Evolutionary conservation across 805 yeast species (phyloP).

Genomic region (Wickerhamiella allomyrinae): DNA sequence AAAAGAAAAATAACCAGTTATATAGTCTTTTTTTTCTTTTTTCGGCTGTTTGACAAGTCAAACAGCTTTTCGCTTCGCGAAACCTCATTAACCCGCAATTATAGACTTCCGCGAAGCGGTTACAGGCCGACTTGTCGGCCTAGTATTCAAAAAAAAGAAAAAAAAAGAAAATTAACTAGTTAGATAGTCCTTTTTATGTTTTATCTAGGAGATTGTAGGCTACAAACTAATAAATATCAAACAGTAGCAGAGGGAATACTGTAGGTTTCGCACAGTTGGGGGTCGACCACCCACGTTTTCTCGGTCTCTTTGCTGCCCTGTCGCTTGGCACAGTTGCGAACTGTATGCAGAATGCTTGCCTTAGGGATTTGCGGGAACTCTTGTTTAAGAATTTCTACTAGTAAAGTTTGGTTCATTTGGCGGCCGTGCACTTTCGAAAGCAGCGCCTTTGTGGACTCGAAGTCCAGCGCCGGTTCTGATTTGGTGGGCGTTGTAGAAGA

Average conservation of each 20-base stretch:
- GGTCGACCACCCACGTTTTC: neutral
- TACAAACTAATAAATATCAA: no score
- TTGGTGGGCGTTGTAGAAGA: neutral
- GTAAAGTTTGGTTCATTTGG: slow-evolving; percentile 13
- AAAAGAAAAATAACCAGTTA: no score
- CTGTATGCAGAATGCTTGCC: slow-evolving; percentile 1
- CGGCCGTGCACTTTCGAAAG: slow-evolving; percentile 8
- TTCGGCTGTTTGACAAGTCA: no score
- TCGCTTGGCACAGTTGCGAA: slow-evolving; percentile 4
- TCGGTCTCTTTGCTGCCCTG: slow-evolving; percentile 4
- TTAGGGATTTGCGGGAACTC: slow-evolving; percentile 12
- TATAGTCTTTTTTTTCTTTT: no score
- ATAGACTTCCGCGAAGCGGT: no score
- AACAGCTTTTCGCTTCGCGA: no score
- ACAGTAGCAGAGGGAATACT: neutral
- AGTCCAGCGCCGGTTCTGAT: slow-evolving; percentile 3
- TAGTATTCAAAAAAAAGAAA: no score
- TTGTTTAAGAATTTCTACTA: slow-evolving; percentile 17
- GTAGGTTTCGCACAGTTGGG: neutral
- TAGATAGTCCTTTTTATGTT: no score
- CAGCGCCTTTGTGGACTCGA: slow-evolving; percentile 6
- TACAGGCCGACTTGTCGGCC: no score
- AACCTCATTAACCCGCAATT: no score
- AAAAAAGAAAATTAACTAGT: no score
- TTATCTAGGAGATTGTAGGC: no score